Evolutionary conservation across 805 yeast genomes (phyloP), one percentile per base, ranked within the genome.

Genomic region (Wickerhamomyces chambardii): DNA sequence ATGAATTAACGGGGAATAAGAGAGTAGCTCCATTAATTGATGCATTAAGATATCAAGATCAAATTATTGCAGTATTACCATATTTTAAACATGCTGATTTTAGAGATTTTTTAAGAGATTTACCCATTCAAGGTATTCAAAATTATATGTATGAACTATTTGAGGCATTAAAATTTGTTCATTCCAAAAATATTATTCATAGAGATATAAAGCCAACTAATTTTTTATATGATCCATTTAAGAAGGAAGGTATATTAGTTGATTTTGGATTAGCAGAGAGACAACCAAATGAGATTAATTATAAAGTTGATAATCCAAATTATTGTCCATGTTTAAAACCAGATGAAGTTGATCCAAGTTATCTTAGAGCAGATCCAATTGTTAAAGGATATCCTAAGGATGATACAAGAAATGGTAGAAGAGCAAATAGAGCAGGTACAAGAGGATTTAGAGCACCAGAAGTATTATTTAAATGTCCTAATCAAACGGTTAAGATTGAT

Each of bases 341-440:
- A 17, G 36, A 35, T n/a, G 12, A 50, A 12, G 43, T 65, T 26
- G 60, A 66, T 45, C 67, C 68, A 2, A 44, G 51, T 7, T 57
- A 59, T 12, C 39, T 47, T 31, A 29, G 33, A 22, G 41, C 50
- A 7, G 61, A 58, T 39, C 35, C 27, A 12, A 11, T 58, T 5
- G 69, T 68, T 11, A 65, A 70, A 57, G 90, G 96, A 2, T 86
- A 84, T 51, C 82, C 87, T 9, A 86, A 85, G 52, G 84, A 84
- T 47, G 98, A 92, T 60, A 74, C 75, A 33, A 68, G 97, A 47
- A 83, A 94, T 1, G 84, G 92, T 2, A 70, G 95, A 48, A 70
- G 98, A 38, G 97, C 97, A 0, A 92, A 92, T 50, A 76, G 98
- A 47, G 98, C 98, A 50, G 94, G 94, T 5, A 84, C 94, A 0